These are phyloP conservation scores for Colletotrichum costaricense DNA, from an alignment of 2,329 filamentous ascomycete genomes.

Conservation along the genomic window DNA sequence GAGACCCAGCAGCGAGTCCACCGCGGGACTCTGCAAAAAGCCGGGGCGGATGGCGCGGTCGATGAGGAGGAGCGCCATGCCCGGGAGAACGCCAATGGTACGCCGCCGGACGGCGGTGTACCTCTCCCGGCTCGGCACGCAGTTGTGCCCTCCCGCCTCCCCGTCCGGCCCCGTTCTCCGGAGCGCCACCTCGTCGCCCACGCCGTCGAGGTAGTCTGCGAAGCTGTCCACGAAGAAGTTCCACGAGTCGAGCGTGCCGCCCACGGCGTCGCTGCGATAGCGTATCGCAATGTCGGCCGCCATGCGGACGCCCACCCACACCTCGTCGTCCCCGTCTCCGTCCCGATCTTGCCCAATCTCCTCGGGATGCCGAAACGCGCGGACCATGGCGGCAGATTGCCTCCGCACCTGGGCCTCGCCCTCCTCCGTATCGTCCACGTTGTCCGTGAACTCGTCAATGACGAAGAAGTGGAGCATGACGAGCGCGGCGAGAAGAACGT, in stretches of 20 bases:
- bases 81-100: background rate
- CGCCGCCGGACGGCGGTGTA: background rate
- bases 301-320: background rate
- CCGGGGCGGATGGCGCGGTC: background rate
- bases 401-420: background rate
- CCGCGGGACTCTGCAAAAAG: background rate
- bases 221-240: background rate
- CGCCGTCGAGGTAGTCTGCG: background rate
- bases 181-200: background rate
- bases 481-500: background rate
- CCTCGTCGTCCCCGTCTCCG: background rate
- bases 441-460: background rate
- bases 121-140: background rate
- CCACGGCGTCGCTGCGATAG: background rate
- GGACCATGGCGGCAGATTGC: background rate
- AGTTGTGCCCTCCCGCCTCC: background rate
- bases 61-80: background rate
- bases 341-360: too few relatives aligned
- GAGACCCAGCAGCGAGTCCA: background rate
- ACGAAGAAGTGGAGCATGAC: background rate
- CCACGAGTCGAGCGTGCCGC: background rate
- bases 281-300: background rate
- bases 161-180: background rate
- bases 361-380: background rate
- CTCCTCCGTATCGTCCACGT: background rate